Base-by-base conservation (phyloP, 495 filamentous ascomycete species). In the Trichoderma virens region DNA sequence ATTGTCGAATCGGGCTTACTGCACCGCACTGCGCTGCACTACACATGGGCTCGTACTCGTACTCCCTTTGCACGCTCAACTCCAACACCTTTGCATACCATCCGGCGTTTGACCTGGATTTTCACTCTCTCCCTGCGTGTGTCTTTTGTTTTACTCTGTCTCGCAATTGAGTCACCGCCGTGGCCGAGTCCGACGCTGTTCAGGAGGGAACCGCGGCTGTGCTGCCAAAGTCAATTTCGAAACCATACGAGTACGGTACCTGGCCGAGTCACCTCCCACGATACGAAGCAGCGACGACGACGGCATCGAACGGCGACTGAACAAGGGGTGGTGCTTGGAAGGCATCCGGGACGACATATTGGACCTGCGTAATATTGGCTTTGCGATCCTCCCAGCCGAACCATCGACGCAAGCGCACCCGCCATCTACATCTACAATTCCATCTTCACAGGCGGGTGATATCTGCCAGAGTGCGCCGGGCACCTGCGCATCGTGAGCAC, bases 101-200 rank as follows among this genome's bases (percentile, higher is more conserved):
- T 56, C 47, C 47, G 7, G 20, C 23, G 25, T 30, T 25, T 7
- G 43, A 14, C 13, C 39, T 47, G 43, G 43, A 47, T 56, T 16
- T 56, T 56, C 27, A 13, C 51, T 56, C 51, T 30, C 51, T 56
- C 51, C 51, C 51, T 56, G 51, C 51, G 43, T 47, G 18, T 20
- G 3, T 28, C 25, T 30, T 27, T 27, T 27, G 51, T 56, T 56
- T 56, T 56, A 56, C 51, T 30, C 51, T 56, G 51, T 56, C 51
- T 56, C 51, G 51, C 51, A 11, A 56, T 30, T 56, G 51, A 56
- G 25, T 56, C 51, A 56, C 27, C 25, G 51, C 45, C 45, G 45
- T n/a, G 9, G 2, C 51, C 23, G 14, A 20, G 5, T 20, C n/a
- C 14, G 18, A 30, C 51, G 51, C 18, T 25, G 25, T 3, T 27